Conservation (phyloP, 2,329 filamentous ascomycete genomes). For the Paraphaeosphaeria minitans region DNA sequence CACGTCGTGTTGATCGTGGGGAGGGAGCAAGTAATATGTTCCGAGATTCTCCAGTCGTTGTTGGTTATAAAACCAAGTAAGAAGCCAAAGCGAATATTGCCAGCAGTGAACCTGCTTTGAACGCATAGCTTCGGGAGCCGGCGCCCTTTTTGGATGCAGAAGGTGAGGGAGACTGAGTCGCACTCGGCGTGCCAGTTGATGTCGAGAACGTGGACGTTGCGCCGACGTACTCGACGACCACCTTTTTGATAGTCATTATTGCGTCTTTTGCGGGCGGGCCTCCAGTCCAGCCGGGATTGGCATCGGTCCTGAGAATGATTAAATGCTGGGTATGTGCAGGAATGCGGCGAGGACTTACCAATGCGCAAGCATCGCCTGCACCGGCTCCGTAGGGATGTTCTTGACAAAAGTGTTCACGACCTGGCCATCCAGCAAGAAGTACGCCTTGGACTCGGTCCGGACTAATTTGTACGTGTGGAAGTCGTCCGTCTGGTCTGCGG, state of each 20-base stretch:
- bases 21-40: no score
- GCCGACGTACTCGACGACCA: conserved; percentile 1
- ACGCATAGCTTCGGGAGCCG: background rate
- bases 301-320: conserved; percentile 3
- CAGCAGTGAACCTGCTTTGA: background rate
- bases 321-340: background rate
- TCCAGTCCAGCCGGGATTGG: conserved; percentile 5
- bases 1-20: no score
- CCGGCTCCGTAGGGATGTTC: conserved; percentile 4
- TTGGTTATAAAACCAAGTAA: background rate
- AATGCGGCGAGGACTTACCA: conserved; percentile 1
- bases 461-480: conserved; percentile 9
- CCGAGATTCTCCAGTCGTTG: no score
- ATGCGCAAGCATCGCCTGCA: conserved; percentile 4
- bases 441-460: conserved; percentile 8
- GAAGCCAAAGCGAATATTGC: background rate
- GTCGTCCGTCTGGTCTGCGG: conserved; percentile 4
- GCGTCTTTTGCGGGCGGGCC: conserved; percentile 3
- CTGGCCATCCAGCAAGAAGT: conserved; percentile 3
- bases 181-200: conserved; percentile 2
- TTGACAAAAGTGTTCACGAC: conserved; percentile 3
- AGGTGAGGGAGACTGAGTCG: background rate
- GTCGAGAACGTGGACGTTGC: background rate
- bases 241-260: background rate
- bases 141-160: background rate